Conservation (phyloP, 2,329 filamentous ascomycete species). For the Plectosphaerella cucumerina region DNA sequence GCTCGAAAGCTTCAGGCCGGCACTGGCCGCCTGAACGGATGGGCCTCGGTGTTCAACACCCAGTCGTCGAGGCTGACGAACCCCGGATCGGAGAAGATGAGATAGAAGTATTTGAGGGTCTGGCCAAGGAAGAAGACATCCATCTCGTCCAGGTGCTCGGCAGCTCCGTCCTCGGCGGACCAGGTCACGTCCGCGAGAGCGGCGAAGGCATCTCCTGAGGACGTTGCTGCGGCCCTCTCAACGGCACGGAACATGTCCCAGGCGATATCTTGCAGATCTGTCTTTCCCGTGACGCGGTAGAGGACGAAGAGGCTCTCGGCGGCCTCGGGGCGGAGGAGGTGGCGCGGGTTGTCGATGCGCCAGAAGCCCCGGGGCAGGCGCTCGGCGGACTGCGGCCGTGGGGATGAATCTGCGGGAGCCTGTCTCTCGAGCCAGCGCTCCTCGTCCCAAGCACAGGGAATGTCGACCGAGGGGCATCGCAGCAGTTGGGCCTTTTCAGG, state of each 20-base stretch:
- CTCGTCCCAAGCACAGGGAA: neutral
- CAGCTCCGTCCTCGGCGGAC: constrained; percentile 42
- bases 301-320: constrained; percentile 73
- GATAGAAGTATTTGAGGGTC: constrained; percentile 95
- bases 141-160: constrained; percentile 59
- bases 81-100: constrained; percentile 69
- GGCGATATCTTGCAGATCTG: constrained; percentile 68
- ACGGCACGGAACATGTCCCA: constrained; percentile 77
- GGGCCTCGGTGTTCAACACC: constrained; percentile 39
- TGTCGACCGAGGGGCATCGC: constrained; percentile 24
- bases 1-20: neutral
- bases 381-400: neutral
- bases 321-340: constrained; percentile 71
- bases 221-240: constrained; percentile 59
- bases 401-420: neutral
- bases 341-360: constrained; percentile 51
- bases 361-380: neutral
- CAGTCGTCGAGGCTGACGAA: constrained; percentile 55
- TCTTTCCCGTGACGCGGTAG: constrained; percentile 73
- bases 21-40: constrained; percentile 16
- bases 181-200: constrained; percentile 53
- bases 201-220: constrained; percentile 50
- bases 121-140: constrained; percentile 83
- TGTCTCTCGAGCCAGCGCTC: neutral
- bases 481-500: constrained; percentile 42